Percentiles rank a stretch among this genome's conserved stretches.
phyloP scores from a whole-genome alignment of 2,329 filamentous ascomycete species.

The Emmonsiellopsis sp. region DNA sequence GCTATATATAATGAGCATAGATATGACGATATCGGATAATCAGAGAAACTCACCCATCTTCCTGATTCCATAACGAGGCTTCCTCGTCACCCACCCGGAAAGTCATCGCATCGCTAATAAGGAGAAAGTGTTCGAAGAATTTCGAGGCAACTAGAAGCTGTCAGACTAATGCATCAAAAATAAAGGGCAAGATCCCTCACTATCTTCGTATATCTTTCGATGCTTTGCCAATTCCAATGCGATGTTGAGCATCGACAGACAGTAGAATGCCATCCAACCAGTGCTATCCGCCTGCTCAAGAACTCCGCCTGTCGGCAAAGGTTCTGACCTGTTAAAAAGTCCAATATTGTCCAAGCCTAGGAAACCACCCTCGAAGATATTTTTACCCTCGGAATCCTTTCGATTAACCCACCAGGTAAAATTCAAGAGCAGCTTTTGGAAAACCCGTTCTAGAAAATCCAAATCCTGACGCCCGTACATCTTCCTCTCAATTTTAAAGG shows the following conservation, averaged over 20 bases:
- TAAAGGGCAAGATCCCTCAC: conserved; percentile 15
- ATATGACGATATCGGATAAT: background rate
- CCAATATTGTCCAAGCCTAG: conserved; percentile 95
- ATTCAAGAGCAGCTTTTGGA: conserved; percentile 90
- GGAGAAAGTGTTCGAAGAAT: conserved; percentile 97
- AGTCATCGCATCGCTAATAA: conserved; percentile 96
- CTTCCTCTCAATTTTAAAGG: conserved; percentile 97
- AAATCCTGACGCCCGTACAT: conserved; percentile 90
- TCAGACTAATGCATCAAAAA: background rate
- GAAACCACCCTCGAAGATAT: conserved; percentile 95
- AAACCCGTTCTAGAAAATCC: conserved; percentile 91
- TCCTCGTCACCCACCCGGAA: conserved; percentile 64
- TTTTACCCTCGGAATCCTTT: conserved; percentile 89
- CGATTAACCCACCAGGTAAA: conserved; percentile 99
- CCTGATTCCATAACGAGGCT: conserved; percentile 87
- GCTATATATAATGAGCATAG: conserved; percentile 23
- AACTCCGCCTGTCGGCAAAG: conserved; percentile 82
- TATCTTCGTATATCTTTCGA: conserved; percentile 87
- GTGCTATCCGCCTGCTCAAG: conserved; percentile 96
- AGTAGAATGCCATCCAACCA: conserved; percentile 99
- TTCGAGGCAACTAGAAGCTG: conserved; percentile 65
- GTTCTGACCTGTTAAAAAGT: conserved; percentile 92
- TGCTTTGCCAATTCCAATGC: conserved; percentile 91
- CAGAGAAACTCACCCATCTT: conserved; percentile 52
- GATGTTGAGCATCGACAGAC: conserved; percentile 93